phyloP scores from a whole-genome alignment of 1,139 yeast species.

The Magnusiomyces tetraspermus region DNA sequence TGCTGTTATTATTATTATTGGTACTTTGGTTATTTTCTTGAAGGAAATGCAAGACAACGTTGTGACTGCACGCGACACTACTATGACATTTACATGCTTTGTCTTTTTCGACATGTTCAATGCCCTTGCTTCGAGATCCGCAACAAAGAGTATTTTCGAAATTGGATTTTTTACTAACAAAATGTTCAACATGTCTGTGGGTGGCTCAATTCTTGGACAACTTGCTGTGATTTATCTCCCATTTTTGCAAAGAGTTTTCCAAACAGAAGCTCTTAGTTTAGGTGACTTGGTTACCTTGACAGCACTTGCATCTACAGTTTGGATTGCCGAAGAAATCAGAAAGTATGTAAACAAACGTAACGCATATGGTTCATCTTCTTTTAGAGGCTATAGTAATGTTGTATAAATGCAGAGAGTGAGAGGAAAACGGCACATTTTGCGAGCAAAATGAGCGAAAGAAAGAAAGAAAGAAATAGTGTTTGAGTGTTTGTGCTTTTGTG shows the following conservation, averaged over 20 bases:
- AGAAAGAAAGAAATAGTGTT: neutral
- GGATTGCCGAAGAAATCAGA: slow-evolving; percentile 74
- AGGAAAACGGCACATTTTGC: too few relatives aligned
- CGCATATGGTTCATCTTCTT: neutral
- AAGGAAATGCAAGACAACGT: slow-evolving; percentile 70
- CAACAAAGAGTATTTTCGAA: slow-evolving; percentile 69
- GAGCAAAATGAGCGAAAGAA: neutral
- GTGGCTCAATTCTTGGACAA: slow-evolving; percentile 87
- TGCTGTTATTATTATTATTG: slow-evolving; percentile 58
- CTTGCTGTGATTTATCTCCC: slow-evolving; percentile 88
- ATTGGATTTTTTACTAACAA: slow-evolving; percentile 64
- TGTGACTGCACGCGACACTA: slow-evolving; percentile 87
- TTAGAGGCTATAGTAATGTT: neutral
- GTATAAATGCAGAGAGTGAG: neutral
- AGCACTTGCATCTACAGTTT: slow-evolving; percentile 64
- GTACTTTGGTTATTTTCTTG: slow-evolving; percentile 77
- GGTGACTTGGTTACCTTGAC: slow-evolving; percentile 58
- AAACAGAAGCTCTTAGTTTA: slow-evolving; percentile 76
- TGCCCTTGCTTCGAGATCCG: slow-evolving; percentile 85
- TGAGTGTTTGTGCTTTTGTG: too few relatives aligned
- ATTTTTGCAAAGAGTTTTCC: slow-evolving; percentile 82
- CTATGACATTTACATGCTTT: slow-evolving; percentile 98
- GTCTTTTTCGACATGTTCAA: slow-evolving; percentile 93
- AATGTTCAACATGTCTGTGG: slow-evolving; percentile 89
- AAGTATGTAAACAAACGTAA: slow-evolving; percentile 34